Conservation (phyloP, 2,329 filamentous ascomycete genomes). For the Ceratocystis papillata region DNA sequence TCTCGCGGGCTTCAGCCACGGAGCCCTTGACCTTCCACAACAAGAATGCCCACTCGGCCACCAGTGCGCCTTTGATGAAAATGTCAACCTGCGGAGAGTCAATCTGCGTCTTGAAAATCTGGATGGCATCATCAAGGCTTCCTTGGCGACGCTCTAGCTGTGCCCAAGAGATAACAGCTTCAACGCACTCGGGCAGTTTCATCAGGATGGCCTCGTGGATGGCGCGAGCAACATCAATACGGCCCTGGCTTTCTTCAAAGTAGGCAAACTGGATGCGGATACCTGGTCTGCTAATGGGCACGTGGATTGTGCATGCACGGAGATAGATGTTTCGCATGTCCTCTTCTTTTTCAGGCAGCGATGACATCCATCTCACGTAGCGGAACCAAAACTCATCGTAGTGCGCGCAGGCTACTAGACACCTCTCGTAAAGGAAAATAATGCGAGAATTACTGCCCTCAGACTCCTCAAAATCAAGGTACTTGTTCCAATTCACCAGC, state of each 20-base stretch:
- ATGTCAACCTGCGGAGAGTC: conserved; percentile 60
- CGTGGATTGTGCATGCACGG: conserved; percentile 71
- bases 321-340: conserved; percentile 88
- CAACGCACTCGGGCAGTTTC: conserved; percentile 67
- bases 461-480: conserved; percentile 86
- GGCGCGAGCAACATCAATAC: conserved; percentile 66
- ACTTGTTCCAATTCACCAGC: conserved; percentile 85
- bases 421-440: conserved; percentile 85
- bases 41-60: conserved; percentile 77
- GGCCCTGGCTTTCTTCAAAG: conserved; percentile 78
- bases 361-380: conserved; percentile 90
- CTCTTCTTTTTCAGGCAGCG: conserved; percentile 69
- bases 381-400: conserved; percentile 98
- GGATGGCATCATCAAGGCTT: conserved; percentile 73
- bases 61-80: conserved; percentile 73
- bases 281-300: conserved; percentile 73
- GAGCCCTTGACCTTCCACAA: conserved; percentile 81
- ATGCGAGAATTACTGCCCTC: conserved; percentile 67
- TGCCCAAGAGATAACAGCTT: conserved; percentile 78
- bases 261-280: conserved; percentile 85
- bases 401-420: conserved; percentile 80
- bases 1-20: conserved; percentile 65
- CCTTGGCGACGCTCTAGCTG: conserved; percentile 75
- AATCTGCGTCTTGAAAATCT: conserved; percentile 71
- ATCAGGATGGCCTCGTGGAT: conserved; percentile 74